These are phyloP conservation scores for Fusarium keratoplasticum DNA, from an alignment of 2,329 filamentous ascomycete genomes.

Conservation along the genomic window DNA sequence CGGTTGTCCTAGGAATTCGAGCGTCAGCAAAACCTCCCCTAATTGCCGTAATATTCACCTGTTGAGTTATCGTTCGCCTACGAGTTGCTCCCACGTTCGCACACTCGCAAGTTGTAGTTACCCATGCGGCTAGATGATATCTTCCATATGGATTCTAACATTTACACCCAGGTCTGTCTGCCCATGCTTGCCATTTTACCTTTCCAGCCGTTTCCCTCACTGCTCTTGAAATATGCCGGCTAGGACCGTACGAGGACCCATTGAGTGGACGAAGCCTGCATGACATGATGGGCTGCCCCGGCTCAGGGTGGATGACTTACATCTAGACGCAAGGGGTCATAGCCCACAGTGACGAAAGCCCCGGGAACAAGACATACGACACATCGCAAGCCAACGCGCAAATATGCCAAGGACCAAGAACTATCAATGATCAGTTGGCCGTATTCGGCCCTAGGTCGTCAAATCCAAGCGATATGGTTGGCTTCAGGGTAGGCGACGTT, in stretches of 20 bases:
- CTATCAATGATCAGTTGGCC: background rate
- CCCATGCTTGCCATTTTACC: background rate
- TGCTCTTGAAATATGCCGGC: background rate
- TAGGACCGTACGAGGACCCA: background rate
- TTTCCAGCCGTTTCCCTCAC: background rate
- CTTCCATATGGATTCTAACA: background rate
- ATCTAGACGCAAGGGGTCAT: background rate
- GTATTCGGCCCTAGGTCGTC: background rate
- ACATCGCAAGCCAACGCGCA: background rate
- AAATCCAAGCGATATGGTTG: background rate
- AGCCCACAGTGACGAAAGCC: slow-evolving; percentile 3
- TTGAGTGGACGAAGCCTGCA: background rate
- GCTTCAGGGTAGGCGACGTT: slow-evolving; percentile 1
- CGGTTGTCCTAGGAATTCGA: background rate
- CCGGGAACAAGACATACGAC: background rate
- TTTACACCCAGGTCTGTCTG: background rate
- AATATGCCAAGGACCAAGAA: background rate
- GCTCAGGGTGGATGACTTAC: slow-evolving; percentile 9
- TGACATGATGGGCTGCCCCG: background rate
- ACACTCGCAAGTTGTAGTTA: no score
- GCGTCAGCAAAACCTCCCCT: background rate
- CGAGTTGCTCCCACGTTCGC: background rate
- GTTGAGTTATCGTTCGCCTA: background rate
- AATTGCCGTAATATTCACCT: background rate
- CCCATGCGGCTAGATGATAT: background rate